Percentiles rank a stretch among this genome's conserved stretches.
phyloP scores from a whole-genome alignment of 345 rosid genomes.

The Litchi chinensis region DNA sequence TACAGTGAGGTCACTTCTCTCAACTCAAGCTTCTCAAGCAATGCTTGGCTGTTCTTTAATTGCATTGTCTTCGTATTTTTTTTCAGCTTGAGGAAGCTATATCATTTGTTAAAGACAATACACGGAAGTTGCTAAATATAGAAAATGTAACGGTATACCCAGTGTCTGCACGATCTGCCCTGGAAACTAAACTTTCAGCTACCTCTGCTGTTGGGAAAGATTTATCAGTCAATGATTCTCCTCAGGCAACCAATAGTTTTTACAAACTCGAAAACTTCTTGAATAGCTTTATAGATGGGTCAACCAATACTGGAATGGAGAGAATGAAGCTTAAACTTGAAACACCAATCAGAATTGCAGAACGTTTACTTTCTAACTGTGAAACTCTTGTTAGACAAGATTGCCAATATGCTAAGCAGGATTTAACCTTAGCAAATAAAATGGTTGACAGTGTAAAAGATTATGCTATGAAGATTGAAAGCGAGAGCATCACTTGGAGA shows the following conservation, averaged over 20 bases:
- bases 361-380: conserved; percentile 69
- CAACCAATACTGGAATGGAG: conserved; percentile 75
- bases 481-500: conserved; percentile 82
- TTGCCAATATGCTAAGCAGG: conserved; percentile 55
- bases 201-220: conserved; percentile 49
- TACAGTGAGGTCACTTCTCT: conserved; percentile 7
- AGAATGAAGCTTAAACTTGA: conserved; percentile 92
- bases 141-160: conserved; percentile 77
- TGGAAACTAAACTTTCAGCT: conserved; percentile 71
- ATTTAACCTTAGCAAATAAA: conserved; percentile 56
- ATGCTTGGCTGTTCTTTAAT: conserved; percentile 9
- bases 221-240: conserved; percentile 42
- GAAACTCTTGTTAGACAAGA: conserved; percentile 66
- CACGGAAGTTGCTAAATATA: conserved; percentile 71
- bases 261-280: conserved; percentile 66
- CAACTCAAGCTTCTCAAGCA: not conserved
- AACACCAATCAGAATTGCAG: conserved; percentile 85
- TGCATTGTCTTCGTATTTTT: conserved; percentile 14
- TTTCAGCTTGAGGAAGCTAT: conserved; percentile 91
- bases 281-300: conserved; percentile 81
- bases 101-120: conserved; percentile 73
- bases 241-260: conserved; percentile 60
- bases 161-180: conserved; percentile 83
- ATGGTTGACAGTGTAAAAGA: conserved; percentile 62
- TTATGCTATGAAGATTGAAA: conserved; percentile 60